A percentile compares a stretch with the other conserved stretches of the same genome.
These are phyloP conservation scores for Phialophora chinensis DNA, from an alignment of 2,329 filamentous ascomycete genomes.

Conservation along the genomic window DNA sequence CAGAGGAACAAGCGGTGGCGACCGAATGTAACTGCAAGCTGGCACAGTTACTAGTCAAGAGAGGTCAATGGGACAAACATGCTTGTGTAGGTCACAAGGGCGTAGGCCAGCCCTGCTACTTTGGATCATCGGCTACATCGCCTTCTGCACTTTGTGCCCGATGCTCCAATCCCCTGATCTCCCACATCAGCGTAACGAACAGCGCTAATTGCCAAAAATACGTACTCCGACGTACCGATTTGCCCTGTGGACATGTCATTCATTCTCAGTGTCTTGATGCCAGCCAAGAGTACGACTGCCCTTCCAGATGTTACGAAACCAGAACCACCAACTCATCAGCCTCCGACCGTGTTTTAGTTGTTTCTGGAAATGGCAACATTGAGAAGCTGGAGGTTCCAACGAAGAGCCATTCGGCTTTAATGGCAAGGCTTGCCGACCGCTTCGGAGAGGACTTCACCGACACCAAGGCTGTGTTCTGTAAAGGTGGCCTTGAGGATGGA, in stretches of 20 bases:
- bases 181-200: neutral
- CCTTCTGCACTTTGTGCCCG: neutral
- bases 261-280: constrained; percentile 15
- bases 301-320: constrained; percentile 12
- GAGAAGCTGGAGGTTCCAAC: constrained; percentile 5
- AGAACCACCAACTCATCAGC: neutral
- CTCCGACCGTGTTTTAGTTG: neutral
- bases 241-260: constrained; percentile 20
- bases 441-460: constrained; percentile 18
- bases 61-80: constrained; percentile 18
- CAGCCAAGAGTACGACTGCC: constrained; percentile 15
- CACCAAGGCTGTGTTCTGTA: constrained; percentile 15
- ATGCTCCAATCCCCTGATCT: constrained; percentile 14
- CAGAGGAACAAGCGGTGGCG: neutral
- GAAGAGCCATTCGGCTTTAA: constrained; percentile 10
- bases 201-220: neutral
- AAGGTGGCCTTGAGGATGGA: constrained; percentile 14
- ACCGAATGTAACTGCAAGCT: constrained; percentile 23
- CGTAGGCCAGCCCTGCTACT: neutral
- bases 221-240: constrained; percentile 10
- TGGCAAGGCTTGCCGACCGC: constrained; percentile 8
- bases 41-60: constrained; percentile 20
- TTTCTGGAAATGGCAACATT: constrained; percentile 16
- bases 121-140: neutral
- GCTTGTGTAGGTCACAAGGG: constrained; percentile 7